Evolutionary conservation across 441 rosid species (phyloP).

Genomic region (Bruguiera hainesii): DNA sequence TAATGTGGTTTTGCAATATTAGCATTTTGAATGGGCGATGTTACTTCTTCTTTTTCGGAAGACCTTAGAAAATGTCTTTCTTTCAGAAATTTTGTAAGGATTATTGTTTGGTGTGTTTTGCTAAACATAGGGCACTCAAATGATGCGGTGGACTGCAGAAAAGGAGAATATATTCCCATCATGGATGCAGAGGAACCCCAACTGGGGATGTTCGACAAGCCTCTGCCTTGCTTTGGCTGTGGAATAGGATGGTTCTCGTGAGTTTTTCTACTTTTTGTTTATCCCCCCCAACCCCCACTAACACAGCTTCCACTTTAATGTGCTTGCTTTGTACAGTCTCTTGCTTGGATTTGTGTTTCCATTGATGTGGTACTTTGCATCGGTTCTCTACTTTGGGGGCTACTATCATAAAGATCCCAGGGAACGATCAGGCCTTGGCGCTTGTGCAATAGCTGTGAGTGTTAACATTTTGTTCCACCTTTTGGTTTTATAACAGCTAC

Average conservation of each 20-base stretch:
- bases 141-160: constrained; percentile 36
- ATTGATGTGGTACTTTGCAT: constrained; percentile 66
- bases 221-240: constrained; percentile 89
- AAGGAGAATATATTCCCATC: constrained; percentile 49
- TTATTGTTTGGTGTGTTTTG: constrained; percentile 15
- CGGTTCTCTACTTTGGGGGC: constrained; percentile 71
- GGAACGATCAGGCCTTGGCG: constrained; percentile 88
- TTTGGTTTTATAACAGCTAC: background rate
- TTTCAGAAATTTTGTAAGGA: constrained; percentile 1
- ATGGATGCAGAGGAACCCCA: constrained; percentile 42
- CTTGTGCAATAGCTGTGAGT: constrained; percentile 90
- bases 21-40: background rate
- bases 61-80: background rate
- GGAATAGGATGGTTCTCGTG: constrained; percentile 93
- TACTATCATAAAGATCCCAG: constrained; percentile 89
- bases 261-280: constrained; percentile 20
- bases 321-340: constrained; percentile 41
- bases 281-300: background rate
- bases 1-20: background rate
- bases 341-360: constrained; percentile 79
- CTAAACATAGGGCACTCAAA: constrained; percentile 31
- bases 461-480: background rate
- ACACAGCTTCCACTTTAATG: background rate
- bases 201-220: constrained; percentile 67
- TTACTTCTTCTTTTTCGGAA: background rate